Evolutionary conservation across 768 basidiomycete species (phyloP), one percentile per base, ranked within the genome.

Genomic region (Lactarius vividus): DNA sequence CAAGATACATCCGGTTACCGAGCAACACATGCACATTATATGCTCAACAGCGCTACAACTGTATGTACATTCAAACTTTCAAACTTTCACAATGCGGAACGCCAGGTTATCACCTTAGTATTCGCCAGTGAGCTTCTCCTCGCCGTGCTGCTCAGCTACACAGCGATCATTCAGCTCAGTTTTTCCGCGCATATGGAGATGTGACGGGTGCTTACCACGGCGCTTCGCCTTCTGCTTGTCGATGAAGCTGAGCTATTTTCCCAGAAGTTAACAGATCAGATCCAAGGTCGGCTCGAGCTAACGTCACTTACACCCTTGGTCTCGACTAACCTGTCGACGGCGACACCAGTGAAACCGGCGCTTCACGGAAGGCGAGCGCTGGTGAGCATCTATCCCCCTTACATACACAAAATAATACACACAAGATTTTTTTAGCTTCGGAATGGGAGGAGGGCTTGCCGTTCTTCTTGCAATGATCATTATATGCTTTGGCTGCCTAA

Each of bases 401-500:
- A 62, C 9, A 15, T n/a, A n/a, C 6, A 18, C 8, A 49, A 28
- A 61, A 60, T 4, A 52, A 18, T 7, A 39, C 70, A 5, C 73
- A 82, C 80, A 86, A 63, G 62, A 84, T 71, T 75, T 87, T 81
- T 77, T 88, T 88, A 23, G 84, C 85, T 72, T 78, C 79, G 11
- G 74, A 80, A 73, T 91, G 89, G 57, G 33, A 73, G 18, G 65
- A 71, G 3, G 83, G 80, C 70, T 81, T 68, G 46, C 89, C 89
- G 31, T 87, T 78, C 44, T 59, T 72, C 44, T 63, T 78, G 35
- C 71, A 57, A 75, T 91, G 89, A 0, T 84, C 69, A 69, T 89
- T 81, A 72, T 83, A 90, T 1, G 84, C 82, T 73, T 87, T 89
- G 56, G 81, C 81, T 63, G 88, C 88, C 86, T 66, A 33, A 28